Conservation (phyloP, 129 eudicot genomes). For the Ambrosia artemisiifolia region DNA sequence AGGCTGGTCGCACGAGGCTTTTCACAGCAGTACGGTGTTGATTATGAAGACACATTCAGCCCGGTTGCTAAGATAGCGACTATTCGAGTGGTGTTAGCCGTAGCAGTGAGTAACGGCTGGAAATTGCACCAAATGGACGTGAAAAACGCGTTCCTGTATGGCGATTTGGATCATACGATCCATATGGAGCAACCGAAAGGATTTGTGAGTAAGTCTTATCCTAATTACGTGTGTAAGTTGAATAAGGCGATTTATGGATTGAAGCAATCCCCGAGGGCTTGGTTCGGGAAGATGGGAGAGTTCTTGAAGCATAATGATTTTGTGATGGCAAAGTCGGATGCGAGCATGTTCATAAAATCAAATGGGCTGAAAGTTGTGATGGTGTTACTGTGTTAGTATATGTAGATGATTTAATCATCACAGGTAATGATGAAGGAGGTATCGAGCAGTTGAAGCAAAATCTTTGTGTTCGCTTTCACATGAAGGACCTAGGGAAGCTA, state of each 20-base stretch:
- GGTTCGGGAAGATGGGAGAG: neutral
- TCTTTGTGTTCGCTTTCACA: neutral
- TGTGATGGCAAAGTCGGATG: neutral
- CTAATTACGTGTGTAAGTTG: neutral
- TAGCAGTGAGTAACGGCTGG: no score
- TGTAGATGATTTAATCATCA: neutral
- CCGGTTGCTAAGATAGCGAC: no score
- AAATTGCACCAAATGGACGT: no score
- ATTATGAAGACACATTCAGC: no score
- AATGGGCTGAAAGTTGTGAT: neutral
- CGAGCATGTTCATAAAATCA: neutral
- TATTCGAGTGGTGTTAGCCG: no score
- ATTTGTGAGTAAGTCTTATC: neutral
- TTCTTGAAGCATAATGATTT: neutral
- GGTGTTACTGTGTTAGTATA: neutral
- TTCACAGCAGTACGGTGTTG: no score
- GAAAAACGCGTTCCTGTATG: no score
- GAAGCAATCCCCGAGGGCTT: conserved; percentile 3
- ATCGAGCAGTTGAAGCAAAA: neutral
- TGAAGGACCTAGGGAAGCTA: no score
- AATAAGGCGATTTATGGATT: neutral
- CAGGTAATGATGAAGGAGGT: neutral
- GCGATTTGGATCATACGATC: no score
- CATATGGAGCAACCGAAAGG: no score
- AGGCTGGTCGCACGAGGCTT: no score